A percentile compares a stretch with the other conserved stretches of the same genome.
Conservation (phyloP, 805 yeast genomes). For the Schwanniomyces yamadae region DNA sequence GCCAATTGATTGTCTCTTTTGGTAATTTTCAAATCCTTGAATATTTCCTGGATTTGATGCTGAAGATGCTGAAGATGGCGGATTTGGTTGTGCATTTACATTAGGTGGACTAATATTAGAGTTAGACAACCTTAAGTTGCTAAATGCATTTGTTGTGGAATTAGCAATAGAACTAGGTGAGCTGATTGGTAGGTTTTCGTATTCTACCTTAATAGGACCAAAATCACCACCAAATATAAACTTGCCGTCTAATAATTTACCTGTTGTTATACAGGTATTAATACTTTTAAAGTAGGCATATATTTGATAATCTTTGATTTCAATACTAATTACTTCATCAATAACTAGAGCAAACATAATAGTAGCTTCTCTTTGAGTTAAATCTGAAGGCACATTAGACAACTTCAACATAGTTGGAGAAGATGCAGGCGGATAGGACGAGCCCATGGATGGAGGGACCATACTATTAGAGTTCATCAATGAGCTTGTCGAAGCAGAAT, state of each 20-base stretch:
- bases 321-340: constrained; percentile 54
- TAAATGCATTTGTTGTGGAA: constrained; percentile 22
- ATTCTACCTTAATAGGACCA: constrained; percentile 39
- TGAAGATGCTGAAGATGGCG: constrained; percentile 10
- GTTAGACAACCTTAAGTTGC: constrained; percentile 24
- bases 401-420: constrained; percentile 25
- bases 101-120: constrained; percentile 36
- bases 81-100: constrained; percentile 8
- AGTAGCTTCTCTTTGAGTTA: constrained; percentile 63
- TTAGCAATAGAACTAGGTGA: constrained; percentile 15
- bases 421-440: constrained; percentile 8
- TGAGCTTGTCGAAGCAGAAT: constrained; percentile 5
- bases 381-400: constrained; percentile 61
- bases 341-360: constrained; percentile 67
- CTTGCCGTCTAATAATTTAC: constrained; percentile 39
- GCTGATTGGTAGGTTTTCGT: constrained; percentile 17
- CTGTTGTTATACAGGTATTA: constrained; percentile 42
- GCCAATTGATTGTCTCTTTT: constrained; percentile 54
- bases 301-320: constrained; percentile 37
- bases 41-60: constrained; percentile 1
- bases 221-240: constrained; percentile 36
- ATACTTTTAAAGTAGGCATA: constrained; percentile 36
- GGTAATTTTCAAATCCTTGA: constrained; percentile 25
- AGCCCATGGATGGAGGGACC: constrained; percentile 2
- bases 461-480: constrained; percentile 6